Conservation (phyloP, 495 filamentous ascomycete species). For the Aspergillus indologenus region DNA sequence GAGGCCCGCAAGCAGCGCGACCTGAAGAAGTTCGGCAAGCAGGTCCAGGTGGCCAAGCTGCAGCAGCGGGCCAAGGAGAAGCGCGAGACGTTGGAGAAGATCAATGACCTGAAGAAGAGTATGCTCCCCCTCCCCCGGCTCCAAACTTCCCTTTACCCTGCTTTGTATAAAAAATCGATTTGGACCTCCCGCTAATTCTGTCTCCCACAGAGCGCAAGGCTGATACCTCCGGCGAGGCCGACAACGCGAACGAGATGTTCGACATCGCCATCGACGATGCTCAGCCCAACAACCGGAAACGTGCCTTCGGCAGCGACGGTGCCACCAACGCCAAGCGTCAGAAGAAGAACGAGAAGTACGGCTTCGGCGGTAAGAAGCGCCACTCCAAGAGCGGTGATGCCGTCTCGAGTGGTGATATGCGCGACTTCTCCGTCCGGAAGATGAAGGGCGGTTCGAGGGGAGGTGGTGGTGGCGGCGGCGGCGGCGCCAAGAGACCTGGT, state of each 20-base stretch:
- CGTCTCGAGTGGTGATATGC: constrained; percentile 69
- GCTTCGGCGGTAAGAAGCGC: constrained; percentile 92
- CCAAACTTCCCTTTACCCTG: no score
- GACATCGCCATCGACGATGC: constrained; percentile 89
- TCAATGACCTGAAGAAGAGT: constrained; percentile 91
- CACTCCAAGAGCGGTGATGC: constrained; percentile 86
- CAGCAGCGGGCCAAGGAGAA: constrained; percentile 90
- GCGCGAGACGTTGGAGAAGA: constrained; percentile 88
- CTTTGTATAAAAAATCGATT: no score
- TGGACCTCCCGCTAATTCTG: constrained; percentile 18
- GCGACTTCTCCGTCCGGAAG: constrained; percentile 72
- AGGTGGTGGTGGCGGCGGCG: no score
- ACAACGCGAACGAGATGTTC: constrained; percentile 81
- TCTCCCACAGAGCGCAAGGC: constrained; percentile 72
- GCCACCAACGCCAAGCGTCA: constrained; percentile 67
- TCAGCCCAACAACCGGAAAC: constrained; percentile 48
- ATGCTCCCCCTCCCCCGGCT: constrained; percentile 21
- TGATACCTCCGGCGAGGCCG: constrained; percentile 58
- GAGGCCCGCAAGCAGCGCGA: constrained; percentile 91
- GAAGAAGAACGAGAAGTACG: constrained; percentile 91
- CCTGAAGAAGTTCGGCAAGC: constrained; percentile 98
- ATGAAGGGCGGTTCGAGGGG: constrained; percentile 62
- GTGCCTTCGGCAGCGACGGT: constrained; percentile 31
- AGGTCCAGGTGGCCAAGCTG: constrained; percentile 93
- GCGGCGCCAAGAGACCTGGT: constrained; percentile 53